These are phyloP conservation scores for Acacia melanoxylon DNA, from an alignment of 306 rosid genomes.

Conservation along the genomic window DNA sequence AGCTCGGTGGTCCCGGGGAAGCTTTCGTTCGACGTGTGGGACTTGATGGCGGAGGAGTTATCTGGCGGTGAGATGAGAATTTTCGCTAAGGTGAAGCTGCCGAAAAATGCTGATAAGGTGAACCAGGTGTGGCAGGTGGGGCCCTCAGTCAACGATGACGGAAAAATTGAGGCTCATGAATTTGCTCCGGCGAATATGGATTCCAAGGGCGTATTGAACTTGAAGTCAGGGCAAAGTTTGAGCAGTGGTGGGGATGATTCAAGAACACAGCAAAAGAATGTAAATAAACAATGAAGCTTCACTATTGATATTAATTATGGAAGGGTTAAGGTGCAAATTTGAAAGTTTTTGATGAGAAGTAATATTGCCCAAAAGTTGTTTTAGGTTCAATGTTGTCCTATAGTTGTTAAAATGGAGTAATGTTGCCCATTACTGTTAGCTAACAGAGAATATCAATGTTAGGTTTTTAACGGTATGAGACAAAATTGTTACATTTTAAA, in stretches of 20 bases:
- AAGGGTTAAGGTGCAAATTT: no score
- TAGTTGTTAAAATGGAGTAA: no score
- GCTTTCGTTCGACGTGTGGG: neutral
- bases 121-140: neutral
- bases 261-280: neutral
- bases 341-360: no score
- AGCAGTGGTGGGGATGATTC: neutral
- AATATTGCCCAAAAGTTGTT: no score
- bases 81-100: neutral
- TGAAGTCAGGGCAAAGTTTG: neutral
- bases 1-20: neutral
- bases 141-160: neutral
- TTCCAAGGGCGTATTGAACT: neutral
- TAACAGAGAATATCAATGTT: accelerated
- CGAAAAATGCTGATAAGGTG: neutral
- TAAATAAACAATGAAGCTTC: neutral
- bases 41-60: neutral
- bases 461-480: no score
- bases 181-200: neutral
- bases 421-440: no score
- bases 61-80: neutral
- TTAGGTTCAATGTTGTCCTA: no score
- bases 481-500: no score
- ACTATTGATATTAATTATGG: neutral
- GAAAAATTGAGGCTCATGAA: neutral